Conservation (phyloP, 1,284 basidiomycete genomes). For the Rhodotorula sp. region DNA sequence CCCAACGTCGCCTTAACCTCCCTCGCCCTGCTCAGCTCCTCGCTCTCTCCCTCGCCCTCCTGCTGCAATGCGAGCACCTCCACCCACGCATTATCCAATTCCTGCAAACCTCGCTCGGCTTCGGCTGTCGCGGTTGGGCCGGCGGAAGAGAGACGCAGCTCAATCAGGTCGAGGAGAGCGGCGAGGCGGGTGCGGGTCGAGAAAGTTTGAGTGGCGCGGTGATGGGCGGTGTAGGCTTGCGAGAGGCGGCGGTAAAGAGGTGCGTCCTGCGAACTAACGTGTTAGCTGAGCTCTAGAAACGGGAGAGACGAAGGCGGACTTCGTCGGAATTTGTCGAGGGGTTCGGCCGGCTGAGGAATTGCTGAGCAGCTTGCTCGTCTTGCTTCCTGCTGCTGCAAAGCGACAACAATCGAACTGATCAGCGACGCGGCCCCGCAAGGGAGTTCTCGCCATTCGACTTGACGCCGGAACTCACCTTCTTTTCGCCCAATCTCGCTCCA, state of each 20-base stretch:
- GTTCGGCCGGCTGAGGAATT: background rate
- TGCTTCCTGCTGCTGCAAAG: background rate
- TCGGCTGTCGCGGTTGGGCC: background rate
- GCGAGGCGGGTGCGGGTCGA: background rate
- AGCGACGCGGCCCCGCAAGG: no score
- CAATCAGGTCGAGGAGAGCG: background rate
- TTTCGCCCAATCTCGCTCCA: background rate
- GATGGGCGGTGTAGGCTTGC: background rate
- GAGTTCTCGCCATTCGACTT: no score
- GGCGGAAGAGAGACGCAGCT: constrained; percentile 1
- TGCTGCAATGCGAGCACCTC: constrained; percentile 3
- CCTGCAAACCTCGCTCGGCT: constrained; percentile 15
- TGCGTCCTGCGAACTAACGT: background rate
- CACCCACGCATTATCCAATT: constrained; percentile 20
- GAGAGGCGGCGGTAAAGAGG: background rate
- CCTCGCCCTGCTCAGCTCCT: constrained; percentile 1
- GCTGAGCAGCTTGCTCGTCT: background rate
- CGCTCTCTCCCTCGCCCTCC: background rate
- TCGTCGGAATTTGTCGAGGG: background rate
- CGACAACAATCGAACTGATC: no score
- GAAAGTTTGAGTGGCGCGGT: background rate
- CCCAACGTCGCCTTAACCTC: constrained; percentile 1
- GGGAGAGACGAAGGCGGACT: background rate
- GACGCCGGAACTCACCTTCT: background rate
- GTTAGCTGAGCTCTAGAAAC: background rate